Conservation (phyloP, 495 filamentous ascomycete genomes). For the Aspergillus egyptiacus region DNA sequence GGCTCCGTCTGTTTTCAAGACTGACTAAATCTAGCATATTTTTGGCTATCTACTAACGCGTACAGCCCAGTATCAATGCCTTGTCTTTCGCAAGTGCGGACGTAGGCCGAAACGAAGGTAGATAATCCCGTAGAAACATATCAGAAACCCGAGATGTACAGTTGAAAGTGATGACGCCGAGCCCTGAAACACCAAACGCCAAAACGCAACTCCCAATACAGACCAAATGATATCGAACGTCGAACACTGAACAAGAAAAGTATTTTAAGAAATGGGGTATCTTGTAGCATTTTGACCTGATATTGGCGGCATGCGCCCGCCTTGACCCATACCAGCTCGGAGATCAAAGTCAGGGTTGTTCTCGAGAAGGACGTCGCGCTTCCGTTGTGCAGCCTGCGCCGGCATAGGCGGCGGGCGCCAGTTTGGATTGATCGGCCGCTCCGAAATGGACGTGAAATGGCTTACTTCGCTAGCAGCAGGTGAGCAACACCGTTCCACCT, state of each 20-base stretch:
- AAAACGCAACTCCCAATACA: neutral
- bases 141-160: neutral
- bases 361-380: slow-evolving; percentile 55
- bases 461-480: slow-evolving; percentile 71
- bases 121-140: neutral
- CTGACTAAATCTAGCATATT: neutral
- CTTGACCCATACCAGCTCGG: slow-evolving; percentile 22
- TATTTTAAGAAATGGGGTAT: slow-evolving; percentile 25
- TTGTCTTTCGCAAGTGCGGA: neutral
- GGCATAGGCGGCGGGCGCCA: slow-evolving; percentile 55
- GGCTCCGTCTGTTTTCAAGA: no score
- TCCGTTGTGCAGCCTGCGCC: slow-evolving; percentile 41
- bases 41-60: no score
- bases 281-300: slow-evolving; percentile 17
- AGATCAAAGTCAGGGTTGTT: slow-evolving; percentile 74
- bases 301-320: slow-evolving; percentile 26
- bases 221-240: neutral
- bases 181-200: slow-evolving; percentile 1
- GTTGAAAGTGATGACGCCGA: neutral
- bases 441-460: slow-evolving; percentile 78
- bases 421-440: slow-evolving; percentile 78
- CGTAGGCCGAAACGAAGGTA: neutral
- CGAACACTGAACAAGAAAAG: no score
- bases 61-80: neutral
- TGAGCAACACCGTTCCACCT: slow-evolving; percentile 61